These are phyloP conservation scores for Clitopilus hobsonii DNA, from an alignment of 768 basidiomycete genomes.

Conservation along the genomic window DNA sequence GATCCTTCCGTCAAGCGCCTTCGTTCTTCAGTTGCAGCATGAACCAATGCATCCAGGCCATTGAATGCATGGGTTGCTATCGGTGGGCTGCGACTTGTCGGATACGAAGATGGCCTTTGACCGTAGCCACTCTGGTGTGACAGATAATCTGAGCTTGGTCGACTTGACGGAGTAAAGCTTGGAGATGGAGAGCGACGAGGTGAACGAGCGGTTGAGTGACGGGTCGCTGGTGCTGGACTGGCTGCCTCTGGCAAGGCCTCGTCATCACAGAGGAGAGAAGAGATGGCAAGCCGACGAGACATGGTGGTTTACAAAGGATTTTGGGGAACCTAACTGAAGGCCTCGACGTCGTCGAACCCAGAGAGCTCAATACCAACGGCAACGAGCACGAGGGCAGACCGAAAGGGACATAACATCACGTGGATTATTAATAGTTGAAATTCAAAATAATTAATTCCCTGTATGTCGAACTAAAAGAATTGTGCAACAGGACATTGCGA, in stretches of 20 bases:
- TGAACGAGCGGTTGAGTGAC: conserved; percentile 9
- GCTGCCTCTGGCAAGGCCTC: conserved; percentile 20
- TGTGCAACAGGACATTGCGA: conserved; percentile 95
- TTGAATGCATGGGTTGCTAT: conserved; percentile 20
- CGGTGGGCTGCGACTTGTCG: conserved; percentile 4
- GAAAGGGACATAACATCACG: conserved; percentile 5
- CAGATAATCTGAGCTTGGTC: conserved; percentile 3
- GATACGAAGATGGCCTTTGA: conserved; percentile 15
- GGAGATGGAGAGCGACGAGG: conserved; percentile 11
- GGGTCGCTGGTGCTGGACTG: conserved; percentile 21
- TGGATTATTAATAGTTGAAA: conserved; percentile 10
- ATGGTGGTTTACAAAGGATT: conserved; percentile 30
- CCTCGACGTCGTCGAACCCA: neutral
- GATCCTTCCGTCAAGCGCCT: conserved; percentile 37
- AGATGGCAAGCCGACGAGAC: conserved; percentile 73
- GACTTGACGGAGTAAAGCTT: conserved; percentile 8
- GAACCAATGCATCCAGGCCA: conserved; percentile 63
- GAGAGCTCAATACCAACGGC: neutral
- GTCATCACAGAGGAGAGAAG: conserved; percentile 65
- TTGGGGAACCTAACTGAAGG: conserved; percentile 7
- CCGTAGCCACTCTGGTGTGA: conserved; percentile 6
- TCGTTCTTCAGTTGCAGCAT: conserved; percentile 66
- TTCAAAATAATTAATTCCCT: conserved; percentile 6
- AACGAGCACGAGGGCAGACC: conserved; percentile 6
- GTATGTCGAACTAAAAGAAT: conserved; percentile 2